Evolutionary conservation across 805 yeast species (phyloP).

Genomic region (Ogataea nonfermentans): DNA sequence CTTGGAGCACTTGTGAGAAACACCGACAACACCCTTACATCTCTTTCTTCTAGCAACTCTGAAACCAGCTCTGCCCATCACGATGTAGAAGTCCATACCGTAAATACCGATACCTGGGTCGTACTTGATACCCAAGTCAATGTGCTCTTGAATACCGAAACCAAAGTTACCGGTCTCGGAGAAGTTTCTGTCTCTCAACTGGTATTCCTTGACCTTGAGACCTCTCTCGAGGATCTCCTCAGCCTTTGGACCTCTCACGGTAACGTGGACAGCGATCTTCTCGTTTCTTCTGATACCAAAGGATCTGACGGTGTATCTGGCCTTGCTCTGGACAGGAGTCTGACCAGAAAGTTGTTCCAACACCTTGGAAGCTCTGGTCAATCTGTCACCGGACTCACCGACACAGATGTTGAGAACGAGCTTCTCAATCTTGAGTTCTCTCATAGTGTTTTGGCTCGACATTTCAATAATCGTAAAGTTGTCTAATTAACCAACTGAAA

Average conservation of each 20-base stretch:
- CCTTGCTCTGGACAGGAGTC: slow-evolving; percentile 99
- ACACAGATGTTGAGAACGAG: slow-evolving; percentile 99
- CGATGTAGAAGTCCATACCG: slow-evolving; percentile 99
- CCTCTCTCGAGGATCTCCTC: slow-evolving; percentile 99
- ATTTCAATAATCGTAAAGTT: slow-evolving; percentile 4
- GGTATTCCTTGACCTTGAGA: slow-evolving; percentile 99
- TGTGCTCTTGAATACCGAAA: slow-evolving; percentile 99
- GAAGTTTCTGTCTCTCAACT: slow-evolving; percentile 91
- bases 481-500: slow-evolving; percentile 5
- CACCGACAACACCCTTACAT: slow-evolving; percentile 83
- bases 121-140: slow-evolving; percentile 99
- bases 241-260: slow-evolving; percentile 99
- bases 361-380: slow-evolving; percentile 99
- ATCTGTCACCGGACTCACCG: slow-evolving; percentile 99
- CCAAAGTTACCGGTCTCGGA: slow-evolving; percentile 99
- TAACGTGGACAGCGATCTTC: slow-evolving; percentile 98
- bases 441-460: slow-evolving; percentile 81
- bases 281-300: slow-evolving; percentile 99
- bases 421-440: slow-evolving; percentile 98
- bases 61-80: slow-evolving; percentile 98
- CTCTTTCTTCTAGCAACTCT: slow-evolving; percentile 99
- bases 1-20: slow-evolving; percentile 86
- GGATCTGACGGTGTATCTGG: slow-evolving; percentile 99
- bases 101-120: slow-evolving; percentile 99
- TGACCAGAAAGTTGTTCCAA: slow-evolving; percentile 99